Evolutionary conservation across 306 rosid genomes (phyloP), one percentile per base, ranked within the genome.

Genomic region (Trichosanthes truncata): DNA sequence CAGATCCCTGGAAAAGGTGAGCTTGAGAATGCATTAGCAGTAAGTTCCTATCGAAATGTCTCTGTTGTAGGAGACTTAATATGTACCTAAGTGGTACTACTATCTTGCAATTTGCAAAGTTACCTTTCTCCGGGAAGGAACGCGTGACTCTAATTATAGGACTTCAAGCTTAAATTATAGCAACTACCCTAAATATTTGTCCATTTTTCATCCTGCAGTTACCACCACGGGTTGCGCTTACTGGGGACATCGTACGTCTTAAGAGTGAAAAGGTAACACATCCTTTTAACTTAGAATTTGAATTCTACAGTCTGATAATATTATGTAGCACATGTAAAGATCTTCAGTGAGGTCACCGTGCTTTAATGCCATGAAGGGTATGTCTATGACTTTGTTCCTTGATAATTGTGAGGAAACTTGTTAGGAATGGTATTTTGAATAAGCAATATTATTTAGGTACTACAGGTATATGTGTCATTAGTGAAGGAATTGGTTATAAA

Each of bases 211-310:
- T 86, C 74, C 82, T 87, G 81, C 86, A 95, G 98, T 71, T 85
- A 68, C 97, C 97, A 21, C 82, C 91, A 65, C 89, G 98, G 59
- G 88, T 92, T 87, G 98, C 97, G 56, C 83, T 95, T 81, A 85
- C 85, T n/a, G 98, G 98, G 53, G 98, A 95, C 60, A 84, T 92
- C 78, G 75, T 86, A 59, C 97, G 87, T 83, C 89, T 91, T 61
- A 81, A 80, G 20, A 90, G 88, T 81, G 92, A 83, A 40, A 91
- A 95, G 97, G 98, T 94, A 85, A 78, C 61, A 56, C 55, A 18
- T 45, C 61, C 57, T 17, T 29, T 15, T 29, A 15, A 11, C 53
- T 48, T 45, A 46, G 40, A 59, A 5, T 40, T 25, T 78, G 7
- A 26, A 15, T 12, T 25, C 0, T 67, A 36, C 51, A 7, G 15